phyloP scores from a whole-genome alignment of 2,329 filamentous ascomycete genomes.

The Apiospora rasikravindrae region DNA sequence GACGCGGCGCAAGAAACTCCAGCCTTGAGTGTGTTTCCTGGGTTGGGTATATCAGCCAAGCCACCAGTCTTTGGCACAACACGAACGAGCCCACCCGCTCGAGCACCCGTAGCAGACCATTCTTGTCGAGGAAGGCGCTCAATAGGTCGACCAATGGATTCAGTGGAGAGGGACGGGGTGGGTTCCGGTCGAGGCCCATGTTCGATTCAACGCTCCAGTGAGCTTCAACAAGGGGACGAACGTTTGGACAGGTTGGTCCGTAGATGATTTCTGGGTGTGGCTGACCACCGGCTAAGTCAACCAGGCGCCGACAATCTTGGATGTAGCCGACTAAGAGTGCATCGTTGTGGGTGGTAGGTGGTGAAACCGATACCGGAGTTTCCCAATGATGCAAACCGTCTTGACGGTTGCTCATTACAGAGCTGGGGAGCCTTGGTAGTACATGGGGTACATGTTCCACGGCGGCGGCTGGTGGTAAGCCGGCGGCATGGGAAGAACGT shows the following conservation, averaged over 20 bases:
- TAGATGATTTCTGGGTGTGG: slow-evolving; percentile 36
- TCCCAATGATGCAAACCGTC: slow-evolving; percentile 36
- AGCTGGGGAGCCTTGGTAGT: slow-evolving; percentile 39
- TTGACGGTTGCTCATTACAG: slow-evolving; percentile 23
- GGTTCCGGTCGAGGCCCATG: slow-evolving; percentile 5
- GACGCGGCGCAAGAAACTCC: slow-evolving; percentile 33
- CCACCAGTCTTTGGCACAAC: slow-evolving; percentile 37
- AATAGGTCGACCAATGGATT: slow-evolving; percentile 40
- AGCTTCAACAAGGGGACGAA: slow-evolving; percentile 41
- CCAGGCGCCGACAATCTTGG: slow-evolving; percentile 41
- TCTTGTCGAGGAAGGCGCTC: slow-evolving; percentile 37
- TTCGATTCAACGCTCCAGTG: slow-evolving; percentile 2
- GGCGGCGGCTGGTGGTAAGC: slow-evolving; percentile 40
- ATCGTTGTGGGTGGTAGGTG: slow-evolving; percentile 41
- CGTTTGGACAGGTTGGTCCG: slow-evolving; percentile 40
- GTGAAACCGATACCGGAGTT: slow-evolving; percentile 38
- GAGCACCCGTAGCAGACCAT: slow-evolving; percentile 35
- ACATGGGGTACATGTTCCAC: slow-evolving; percentile 43
- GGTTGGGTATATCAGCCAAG: slow-evolving; percentile 39
- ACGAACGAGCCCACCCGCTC: slow-evolving; percentile 42
- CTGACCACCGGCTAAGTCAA: slow-evolving; percentile 30
- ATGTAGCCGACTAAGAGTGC: slow-evolving; percentile 43
- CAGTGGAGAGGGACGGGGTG: slow-evolving; percentile 18
- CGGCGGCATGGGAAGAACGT: slow-evolving; percentile 39
- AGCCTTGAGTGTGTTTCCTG: slow-evolving; percentile 36